Evolutionary conservation across 768 basidiomycete species (phyloP), one percentile per base, ranked within the genome.

Genomic region (Pleurotus tuber-regium): DNA sequence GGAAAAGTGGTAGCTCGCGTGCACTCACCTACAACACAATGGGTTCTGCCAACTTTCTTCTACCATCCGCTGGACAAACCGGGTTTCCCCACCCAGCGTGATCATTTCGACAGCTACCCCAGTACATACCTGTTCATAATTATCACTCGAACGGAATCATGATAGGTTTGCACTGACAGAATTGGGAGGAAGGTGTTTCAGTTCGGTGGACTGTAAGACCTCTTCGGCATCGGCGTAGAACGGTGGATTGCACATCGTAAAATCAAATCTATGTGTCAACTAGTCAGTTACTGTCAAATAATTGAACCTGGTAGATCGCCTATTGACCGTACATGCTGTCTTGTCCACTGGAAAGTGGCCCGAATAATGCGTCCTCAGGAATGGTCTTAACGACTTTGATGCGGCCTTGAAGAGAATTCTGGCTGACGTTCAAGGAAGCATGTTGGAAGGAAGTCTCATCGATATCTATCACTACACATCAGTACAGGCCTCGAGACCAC

Each of bases 221-320:
- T 98, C 96, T 25, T 84, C 80, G 1, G 65, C 61, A 51, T 84
- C 89, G n/a, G 73, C 63, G 62, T 97, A 98, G 67, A 99, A 99
- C 0, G 96, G 96, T 0, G 96, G 96, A 65, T 98, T 99, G 69
- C 95, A 98, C 84, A 98, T 92, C 0, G 85, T 83, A 57, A 96
- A 92, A 52, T 87, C 81, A 59, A 84, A 82, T 3, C 80, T 83
- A 47, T 9, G 8, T 6, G 11, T 18, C 18, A 50, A 26, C 16
- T 50, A 50, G 30, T 44, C 54, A 31, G 46, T 3, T 16, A 9
- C n/a, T 31, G n/a, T n/a, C n/a, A n/a, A n/a, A n/a, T n/a, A n/a
- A n/a, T n/a, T n/a, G n/a, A n/a, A n/a, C n/a, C n/a, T n/a, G n/a
- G n/a, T n/a, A n/a, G n/a, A n/a, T n/a, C n/a, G n/a, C n/a, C n/a